Evolutionary conservation across 352 stramenopile species (phyloP).

Genomic region (Pythium phragmitis): DNA sequence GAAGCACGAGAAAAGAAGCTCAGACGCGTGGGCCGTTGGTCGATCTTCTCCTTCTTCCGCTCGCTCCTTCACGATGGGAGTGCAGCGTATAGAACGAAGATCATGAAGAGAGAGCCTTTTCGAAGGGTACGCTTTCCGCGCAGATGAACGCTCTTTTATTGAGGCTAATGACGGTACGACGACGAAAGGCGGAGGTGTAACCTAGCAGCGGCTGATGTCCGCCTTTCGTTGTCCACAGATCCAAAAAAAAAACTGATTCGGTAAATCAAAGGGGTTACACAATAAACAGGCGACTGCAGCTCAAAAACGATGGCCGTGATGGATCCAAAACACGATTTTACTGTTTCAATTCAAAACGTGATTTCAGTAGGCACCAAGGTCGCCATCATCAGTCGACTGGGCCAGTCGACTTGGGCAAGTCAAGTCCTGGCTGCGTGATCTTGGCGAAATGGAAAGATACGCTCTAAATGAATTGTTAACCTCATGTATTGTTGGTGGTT

Average conservation of each 20-base stretch:
- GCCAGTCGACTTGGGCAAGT: too few species aligned
- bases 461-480: background rate
- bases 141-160: background rate
- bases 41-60: background rate
- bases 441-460: too few species aligned
- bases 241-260: too few species aligned
- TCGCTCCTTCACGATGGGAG: background rate
- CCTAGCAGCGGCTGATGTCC: too few species aligned
- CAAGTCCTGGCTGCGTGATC: too few species aligned
- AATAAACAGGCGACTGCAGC: too few species aligned
- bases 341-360: background rate
- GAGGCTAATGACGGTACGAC: background rate
- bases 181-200: background rate
- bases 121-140: background rate
- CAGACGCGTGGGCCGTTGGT: background rate
- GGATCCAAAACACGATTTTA: background rate
- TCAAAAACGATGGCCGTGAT: background rate
- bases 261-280: too few species aligned
- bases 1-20: background rate
- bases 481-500: constrained; percentile 23
- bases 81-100: background rate
- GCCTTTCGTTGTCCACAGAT: too few species aligned
- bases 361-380: background rate
- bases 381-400: too few species aligned
- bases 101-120: background rate